phyloP scores from a whole-genome alignment of 2,329 filamentous ascomycete genomes.

The Conoideocrella luteorostrata region DNA sequence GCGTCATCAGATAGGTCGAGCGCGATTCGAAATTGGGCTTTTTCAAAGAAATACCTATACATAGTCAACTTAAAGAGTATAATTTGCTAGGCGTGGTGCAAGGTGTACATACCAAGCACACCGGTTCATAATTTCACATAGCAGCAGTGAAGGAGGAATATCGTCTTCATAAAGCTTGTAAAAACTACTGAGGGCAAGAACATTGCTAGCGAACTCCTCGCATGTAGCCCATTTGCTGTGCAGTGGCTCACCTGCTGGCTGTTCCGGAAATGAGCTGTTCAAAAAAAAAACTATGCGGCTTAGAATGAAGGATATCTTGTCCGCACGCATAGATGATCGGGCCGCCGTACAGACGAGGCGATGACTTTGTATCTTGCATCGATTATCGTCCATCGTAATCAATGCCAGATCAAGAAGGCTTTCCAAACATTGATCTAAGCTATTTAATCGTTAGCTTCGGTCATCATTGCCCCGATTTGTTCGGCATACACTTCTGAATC shows the following conservation, averaged over 20 bases:
- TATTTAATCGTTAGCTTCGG: background rate
- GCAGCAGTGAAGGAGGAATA: background rate
- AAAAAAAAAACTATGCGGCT: background rate
- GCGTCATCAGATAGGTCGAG: background rate
- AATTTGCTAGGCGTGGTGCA: no score
- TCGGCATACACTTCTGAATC: background rate
- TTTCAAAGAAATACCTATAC: background rate
- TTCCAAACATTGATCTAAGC: background rate
- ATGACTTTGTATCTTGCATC: background rate
- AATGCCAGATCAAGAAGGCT: background rate
- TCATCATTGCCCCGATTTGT: background rate
- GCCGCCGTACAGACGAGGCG: background rate
- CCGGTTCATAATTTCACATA: background rate
- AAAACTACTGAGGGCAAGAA: background rate
- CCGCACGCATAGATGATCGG: background rate
- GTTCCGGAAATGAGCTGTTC: background rate
- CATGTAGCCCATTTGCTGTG: background rate
- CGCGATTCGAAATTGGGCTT: background rate
- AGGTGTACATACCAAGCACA: background rate
- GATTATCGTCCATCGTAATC: background rate
- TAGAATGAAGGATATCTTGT: background rate
- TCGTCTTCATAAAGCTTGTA: background rate
- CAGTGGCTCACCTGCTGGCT: background rate
- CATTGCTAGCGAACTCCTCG: background rate
- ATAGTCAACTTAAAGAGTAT: no score